These are phyloP conservation scores for Termitomyces sp. DNA, from an alignment of 768 basidiomycete genomes.

Conservation along the genomic window DNA sequence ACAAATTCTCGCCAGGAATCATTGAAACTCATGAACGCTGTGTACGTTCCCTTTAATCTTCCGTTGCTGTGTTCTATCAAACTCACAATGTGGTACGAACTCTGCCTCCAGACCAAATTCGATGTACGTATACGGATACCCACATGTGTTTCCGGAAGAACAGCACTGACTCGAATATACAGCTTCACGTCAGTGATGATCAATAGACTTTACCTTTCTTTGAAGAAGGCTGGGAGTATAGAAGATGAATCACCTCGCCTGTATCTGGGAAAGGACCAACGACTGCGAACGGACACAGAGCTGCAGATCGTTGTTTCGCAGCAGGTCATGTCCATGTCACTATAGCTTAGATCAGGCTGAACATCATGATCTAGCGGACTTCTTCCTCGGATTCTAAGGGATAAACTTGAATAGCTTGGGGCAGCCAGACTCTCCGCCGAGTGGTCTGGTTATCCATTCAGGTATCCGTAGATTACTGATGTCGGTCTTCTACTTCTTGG, in stretches of 20 bases:
- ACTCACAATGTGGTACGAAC: background rate
- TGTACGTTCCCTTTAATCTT: background rate
- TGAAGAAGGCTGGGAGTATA: slow-evolving; percentile 15
- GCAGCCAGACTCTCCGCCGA: too few relatives aligned
- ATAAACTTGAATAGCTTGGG: too few relatives aligned
- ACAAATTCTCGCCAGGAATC: background rate
- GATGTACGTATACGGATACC: background rate
- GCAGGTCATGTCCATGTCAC: background rate
- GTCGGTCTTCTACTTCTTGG: too few relatives aligned
- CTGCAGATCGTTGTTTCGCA: slow-evolving; percentile 8
- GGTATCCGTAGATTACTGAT: too few relatives aligned
- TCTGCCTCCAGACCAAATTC: background rate
- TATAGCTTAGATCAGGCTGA: background rate
- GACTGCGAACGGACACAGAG: background rate
- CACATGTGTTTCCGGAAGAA: background rate
- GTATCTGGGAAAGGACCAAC: background rate
- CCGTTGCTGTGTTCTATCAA: background rate
- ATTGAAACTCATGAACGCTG: slow-evolving; percentile 5
- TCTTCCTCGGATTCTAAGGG: too few relatives aligned
- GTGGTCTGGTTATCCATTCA: too few relatives aligned
- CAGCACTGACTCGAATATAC: background rate
- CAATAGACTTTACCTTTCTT: slow-evolving; percentile 16
- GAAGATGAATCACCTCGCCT: background rate
- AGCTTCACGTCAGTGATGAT: slow-evolving; percentile 18
- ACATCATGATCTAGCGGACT: too few relatives aligned